These are phyloP conservation scores for Periglandula ipomoeae DNA, from an alignment of 2,329 filamentous ascomycete species.

Conservation along the genomic window DNA sequence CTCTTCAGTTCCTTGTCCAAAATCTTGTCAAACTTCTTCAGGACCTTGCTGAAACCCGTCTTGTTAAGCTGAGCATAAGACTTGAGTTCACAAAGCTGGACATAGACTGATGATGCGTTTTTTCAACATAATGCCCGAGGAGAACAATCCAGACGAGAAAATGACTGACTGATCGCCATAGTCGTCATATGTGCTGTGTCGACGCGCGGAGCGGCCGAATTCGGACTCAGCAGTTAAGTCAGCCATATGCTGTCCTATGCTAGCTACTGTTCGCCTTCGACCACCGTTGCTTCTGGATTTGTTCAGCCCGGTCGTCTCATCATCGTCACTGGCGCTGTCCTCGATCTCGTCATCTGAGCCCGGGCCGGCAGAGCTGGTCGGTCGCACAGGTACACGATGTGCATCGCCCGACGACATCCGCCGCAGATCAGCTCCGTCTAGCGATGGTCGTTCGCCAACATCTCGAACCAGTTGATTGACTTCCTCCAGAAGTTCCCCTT, in stretches of 20 bases:
- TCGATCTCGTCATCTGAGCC: conserved; percentile 41
- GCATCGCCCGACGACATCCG: conserved; percentile 20
- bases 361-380: conserved; percentile 31
- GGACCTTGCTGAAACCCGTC: conserved; percentile 89
- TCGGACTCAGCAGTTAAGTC: conserved; percentile 57
- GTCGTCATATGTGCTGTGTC: conserved; percentile 66
- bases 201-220: conserved; percentile 41
- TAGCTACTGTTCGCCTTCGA: conserved; percentile 29
- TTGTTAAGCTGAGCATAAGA: conserved; percentile 94
- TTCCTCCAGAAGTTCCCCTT: conserved; percentile 77
- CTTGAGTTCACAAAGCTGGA: conserved; percentile 88
- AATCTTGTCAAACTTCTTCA: conserved; percentile 99
- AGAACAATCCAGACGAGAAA: conserved; percentile 52
- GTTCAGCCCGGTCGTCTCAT: conserved; percentile 48
- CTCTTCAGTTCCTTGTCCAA: conserved; percentile 72
- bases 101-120: conserved; percentile 86
- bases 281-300: conserved; percentile 31
- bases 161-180: conserved; percentile 65
- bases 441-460: conserved; percentile 53
- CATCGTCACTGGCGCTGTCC: conserved; percentile 55
- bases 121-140: conserved; percentile 75
- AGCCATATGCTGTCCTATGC: conserved; percentile 30
- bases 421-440: conserved; percentile 29
- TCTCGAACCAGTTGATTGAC: conserved; percentile 69
- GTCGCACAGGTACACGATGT: conserved; percentile 16